Percentiles rank a stretch among this genome's conserved stretches.
Evolutionary conservation across 208 protist species (phyloP).

Genomic region (Endotrypanum monterogeii): DNA sequence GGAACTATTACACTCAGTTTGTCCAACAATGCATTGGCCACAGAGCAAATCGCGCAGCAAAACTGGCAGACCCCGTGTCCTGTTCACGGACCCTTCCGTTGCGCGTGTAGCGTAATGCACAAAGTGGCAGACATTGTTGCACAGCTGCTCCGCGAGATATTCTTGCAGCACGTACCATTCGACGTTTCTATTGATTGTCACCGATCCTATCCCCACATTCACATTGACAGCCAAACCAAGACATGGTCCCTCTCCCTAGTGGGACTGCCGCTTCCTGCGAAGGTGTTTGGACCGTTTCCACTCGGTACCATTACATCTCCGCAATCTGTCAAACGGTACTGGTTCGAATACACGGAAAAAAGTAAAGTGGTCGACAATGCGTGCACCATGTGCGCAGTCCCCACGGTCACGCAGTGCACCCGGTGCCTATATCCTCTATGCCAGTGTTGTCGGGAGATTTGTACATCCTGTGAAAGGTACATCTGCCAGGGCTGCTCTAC

Average conservation of each 20-base stretch:
- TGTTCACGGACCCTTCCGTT: constrained; percentile 60
- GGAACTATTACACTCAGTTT: constrained; percentile 22
- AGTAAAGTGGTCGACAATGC: constrained; percentile 21
- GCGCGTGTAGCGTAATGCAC: constrained; percentile 53
- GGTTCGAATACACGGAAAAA: constrained; percentile 17
- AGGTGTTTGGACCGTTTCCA: constrained; percentile 30
- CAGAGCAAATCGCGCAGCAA: constrained; percentile 7
- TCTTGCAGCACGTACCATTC: constrained; percentile 25
- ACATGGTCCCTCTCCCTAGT: constrained; percentile 29
- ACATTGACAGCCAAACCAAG: constrained; percentile 25
- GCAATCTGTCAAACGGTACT: constrained; percentile 24
- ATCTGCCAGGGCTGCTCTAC: constrained; percentile 55
- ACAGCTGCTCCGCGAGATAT: constrained; percentile 44
- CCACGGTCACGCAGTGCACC: constrained; percentile 8
- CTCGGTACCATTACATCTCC: constrained; percentile 26
- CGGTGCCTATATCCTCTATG: constrained; percentile 45
- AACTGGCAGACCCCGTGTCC: constrained; percentile 32
- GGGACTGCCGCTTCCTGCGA: constrained; percentile 24
- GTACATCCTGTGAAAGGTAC: constrained; percentile 24
- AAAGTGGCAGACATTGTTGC: constrained; percentile 28
- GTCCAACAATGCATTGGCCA: not conserved
- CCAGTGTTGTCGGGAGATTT: constrained; percentile 29
- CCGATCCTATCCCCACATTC: constrained; percentile 21
- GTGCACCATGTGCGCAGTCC: constrained; percentile 23
- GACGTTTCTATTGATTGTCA: constrained; percentile 34